Evolutionary conservation across 23 red algal species (phyloP).

Genomic region (Agarophyton chilense): DNA sequence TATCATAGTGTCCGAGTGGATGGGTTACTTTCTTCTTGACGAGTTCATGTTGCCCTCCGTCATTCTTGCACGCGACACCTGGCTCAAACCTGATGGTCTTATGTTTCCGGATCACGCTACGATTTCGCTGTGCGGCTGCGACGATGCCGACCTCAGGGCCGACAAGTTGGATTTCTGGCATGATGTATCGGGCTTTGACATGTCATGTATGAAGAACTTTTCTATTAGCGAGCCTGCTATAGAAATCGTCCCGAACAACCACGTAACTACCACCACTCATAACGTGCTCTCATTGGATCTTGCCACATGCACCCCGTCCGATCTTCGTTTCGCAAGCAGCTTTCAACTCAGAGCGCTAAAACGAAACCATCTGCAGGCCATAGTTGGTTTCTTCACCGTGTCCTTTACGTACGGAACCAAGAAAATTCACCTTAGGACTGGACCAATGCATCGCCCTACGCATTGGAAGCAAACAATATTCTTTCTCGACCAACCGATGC

Average conservation of each 20-base stretch:
- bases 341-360: constrained; percentile 63
- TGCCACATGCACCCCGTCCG: constrained; percentile 32
- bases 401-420: constrained; percentile 66
- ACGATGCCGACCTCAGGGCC: constrained; percentile 66
- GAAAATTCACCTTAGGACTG: constrained; percentile 69
- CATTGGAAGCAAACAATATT: constrained; percentile 97
- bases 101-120: constrained; percentile 78
- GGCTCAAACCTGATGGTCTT: constrained; percentile 67
- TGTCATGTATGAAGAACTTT: constrained; percentile 82
- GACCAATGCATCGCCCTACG: constrained; percentile 44
- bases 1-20: constrained; percentile 95
- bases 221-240: constrained; percentile 85
- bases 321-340: constrained; percentile 60
- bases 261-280: constrained; percentile 48
- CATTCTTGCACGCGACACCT: constrained; percentile 79
- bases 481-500: constrained; percentile 74
- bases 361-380: constrained; percentile 72
- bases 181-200: constrained; percentile 83
- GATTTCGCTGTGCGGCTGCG: constrained; percentile 80
- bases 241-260: constrained; percentile 70
- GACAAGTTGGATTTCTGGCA: constrained; percentile 95
- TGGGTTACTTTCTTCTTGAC: constrained; percentile 94
- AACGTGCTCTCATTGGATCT: constrained; percentile 81
- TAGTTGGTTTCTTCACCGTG: constrained; percentile 77
- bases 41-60: constrained; percentile 90